Percentiles rank a stretch among this genome's conserved stretches.
These are phyloP conservation scores for Lagenaria siceraria DNA, from an alignment of 306 rosid genomes.

Conservation along the genomic window DNA sequence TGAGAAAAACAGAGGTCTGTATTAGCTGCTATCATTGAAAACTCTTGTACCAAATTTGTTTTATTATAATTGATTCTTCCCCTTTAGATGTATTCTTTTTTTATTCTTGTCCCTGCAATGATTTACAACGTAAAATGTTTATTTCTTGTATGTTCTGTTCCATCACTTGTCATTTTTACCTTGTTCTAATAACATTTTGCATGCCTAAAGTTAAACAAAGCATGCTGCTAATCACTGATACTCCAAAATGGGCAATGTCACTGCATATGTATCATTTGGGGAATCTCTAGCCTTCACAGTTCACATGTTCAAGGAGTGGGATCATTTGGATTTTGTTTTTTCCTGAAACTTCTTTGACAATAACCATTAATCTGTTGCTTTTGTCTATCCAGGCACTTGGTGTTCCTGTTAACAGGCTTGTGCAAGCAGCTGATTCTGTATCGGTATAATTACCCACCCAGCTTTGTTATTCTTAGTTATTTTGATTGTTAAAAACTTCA, in stretches of 20 bases:
- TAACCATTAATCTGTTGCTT: neutral
- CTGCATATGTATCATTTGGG: neutral
- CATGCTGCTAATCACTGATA: neutral
- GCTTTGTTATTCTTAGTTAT: neutral
- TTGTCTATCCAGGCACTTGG: conserved; percentile 69
- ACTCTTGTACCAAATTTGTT: neutral
- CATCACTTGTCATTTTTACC: neutral
- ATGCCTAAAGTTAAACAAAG: neutral
- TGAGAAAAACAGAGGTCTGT: neutral
- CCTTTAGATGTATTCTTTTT: neutral
- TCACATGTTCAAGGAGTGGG: neutral
- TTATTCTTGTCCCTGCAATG: neutral
- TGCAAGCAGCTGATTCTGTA: conserved; percentile 86
- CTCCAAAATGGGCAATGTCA: neutral
- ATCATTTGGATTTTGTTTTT: neutral
- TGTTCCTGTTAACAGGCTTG: conserved; percentile 75
- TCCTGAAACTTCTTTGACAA: neutral
- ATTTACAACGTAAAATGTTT: neutral
- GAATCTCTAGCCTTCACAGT: neutral
- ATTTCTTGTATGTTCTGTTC: neutral
- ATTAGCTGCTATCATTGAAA: neutral
- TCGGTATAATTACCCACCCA: conserved; percentile 23
- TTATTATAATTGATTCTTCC: neutral
- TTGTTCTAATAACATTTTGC: neutral
- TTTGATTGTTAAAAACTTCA: neutral